These are phyloP conservation scores for Wickerhamiella dianesei DNA, from an alignment of 805 yeast species.

Conservation along the genomic window DNA sequence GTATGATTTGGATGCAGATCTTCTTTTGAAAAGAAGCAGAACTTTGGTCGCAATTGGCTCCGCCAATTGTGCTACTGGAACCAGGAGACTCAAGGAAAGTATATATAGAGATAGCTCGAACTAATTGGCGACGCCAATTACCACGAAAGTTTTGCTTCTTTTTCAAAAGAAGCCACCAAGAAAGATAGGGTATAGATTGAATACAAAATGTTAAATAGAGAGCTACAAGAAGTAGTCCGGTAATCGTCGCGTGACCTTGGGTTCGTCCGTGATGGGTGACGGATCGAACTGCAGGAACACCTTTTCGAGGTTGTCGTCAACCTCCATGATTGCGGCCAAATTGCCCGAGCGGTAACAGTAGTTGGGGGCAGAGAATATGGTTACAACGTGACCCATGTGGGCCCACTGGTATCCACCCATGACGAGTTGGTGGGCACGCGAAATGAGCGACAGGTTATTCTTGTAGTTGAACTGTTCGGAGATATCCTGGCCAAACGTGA, in stretches of 20 bases:
- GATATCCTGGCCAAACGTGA: conserved; percentile 93
- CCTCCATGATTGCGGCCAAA: conserved; percentile 1
- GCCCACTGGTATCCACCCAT: conserved; percentile 95
- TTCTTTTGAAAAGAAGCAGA: too few relatives aligned
- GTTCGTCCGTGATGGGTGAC: conserved; percentile 91
- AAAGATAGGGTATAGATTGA: too few relatives aligned
- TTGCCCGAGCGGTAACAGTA: conserved; percentile 1
- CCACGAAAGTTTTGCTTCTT: too few relatives aligned
- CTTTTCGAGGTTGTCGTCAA: conserved; percentile 40
- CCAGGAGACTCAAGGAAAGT: too few relatives aligned
- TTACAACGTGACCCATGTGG: conserved; percentile 43
- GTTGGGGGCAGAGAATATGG: conserved; percentile 1
- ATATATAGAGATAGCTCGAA: too few relatives aligned
- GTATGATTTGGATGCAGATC: too few relatives aligned
- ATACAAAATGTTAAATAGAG: too few relatives aligned
- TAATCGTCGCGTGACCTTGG: conserved; percentile 83
- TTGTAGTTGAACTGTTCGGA: conserved; percentile 88
- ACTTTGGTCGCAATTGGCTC: too few relatives aligned
- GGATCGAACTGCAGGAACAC: conserved; percentile 89
- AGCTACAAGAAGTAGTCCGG: conserved; percentile 31
- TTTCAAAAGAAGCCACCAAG: too few relatives aligned
- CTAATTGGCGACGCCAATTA: too few relatives aligned
- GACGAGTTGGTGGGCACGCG: conserved; percentile 30
- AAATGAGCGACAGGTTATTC: conserved; percentile 69
- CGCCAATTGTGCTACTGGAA: too few relatives aligned